These are phyloP conservation scores for Crithidia expoeki DNA, from an alignment of 208 protist genomes.

Conservation along the genomic window DNA sequence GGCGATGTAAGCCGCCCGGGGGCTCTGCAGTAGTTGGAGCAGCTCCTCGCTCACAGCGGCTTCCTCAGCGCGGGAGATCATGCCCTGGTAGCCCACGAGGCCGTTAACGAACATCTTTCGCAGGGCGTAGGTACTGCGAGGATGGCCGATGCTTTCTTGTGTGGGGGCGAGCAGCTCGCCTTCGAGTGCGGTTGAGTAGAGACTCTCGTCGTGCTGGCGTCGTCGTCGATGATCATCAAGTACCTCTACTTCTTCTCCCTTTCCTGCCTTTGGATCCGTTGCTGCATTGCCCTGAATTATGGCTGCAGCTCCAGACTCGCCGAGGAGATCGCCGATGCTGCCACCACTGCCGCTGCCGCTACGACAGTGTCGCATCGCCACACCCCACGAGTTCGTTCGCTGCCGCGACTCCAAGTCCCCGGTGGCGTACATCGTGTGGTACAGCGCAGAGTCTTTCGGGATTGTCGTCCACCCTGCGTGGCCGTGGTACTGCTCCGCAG, in stretches of 20 bases:
- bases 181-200: constrained; percentile 56
- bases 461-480: constrained; percentile 76
- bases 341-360: background rate
- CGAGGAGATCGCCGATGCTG: constrained; percentile 19
- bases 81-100: constrained; percentile 81
- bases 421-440: constrained; percentile 52
- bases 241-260: constrained; percentile 18
- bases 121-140: constrained; percentile 82
- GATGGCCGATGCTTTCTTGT: constrained; percentile 66
- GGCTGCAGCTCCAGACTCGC: constrained; percentile 9
- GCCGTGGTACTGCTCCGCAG: constrained; percentile 75
- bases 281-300: background rate
- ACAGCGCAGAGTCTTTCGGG: constrained; percentile 78
- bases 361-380: constrained; percentile 33
- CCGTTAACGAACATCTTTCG: constrained; percentile 82
- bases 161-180: constrained; percentile 69
- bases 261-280: background rate
- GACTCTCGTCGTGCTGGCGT: constrained; percentile 51
- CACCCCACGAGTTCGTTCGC: constrained; percentile 78
- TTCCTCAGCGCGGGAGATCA: constrained; percentile 82
- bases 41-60: constrained; percentile 77
- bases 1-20: constrained; percentile 79
- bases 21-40: constrained; percentile 71
- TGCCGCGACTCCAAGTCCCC: constrained; percentile 77
- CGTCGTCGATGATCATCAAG: constrained; percentile 59